Base-by-base conservation (phyloP, 495 filamentous ascomycete species). In the Lasiosphaeria ovina region DNA sequence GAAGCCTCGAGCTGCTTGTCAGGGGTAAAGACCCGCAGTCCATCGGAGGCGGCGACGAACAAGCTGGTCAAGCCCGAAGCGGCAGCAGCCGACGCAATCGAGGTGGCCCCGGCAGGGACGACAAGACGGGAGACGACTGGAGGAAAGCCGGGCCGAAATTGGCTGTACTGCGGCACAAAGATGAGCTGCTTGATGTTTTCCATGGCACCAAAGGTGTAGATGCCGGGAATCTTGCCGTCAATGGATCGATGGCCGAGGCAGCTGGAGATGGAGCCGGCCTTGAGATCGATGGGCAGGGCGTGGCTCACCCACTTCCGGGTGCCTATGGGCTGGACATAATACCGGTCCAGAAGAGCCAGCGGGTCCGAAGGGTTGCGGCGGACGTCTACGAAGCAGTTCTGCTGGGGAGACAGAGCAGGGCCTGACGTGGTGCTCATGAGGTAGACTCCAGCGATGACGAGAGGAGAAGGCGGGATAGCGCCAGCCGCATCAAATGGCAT, bases 361-460 rank as follows among this genome's bases (percentile, higher is more conserved):
- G 42, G 6, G 42, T 45, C 42, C 42, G 42, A 45, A 6, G 42
- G 42, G 42, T 45, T 45, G 42, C 42, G 42, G 42, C 42, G 42
- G 42, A 45, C 42, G 42, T 45, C 42, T 10, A 45, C 42, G 42
- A 45, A 45, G 42, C 42, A 45, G 42, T 45, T 45, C 42, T 45
- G 42, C 42, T 45, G 42, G 12, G 42, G 42, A 45, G 42, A 45
- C 42, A 45, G 11, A n/a, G 42, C 42, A 14, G 42, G 42, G 42
- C 42, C 42, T 14, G 42, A 45, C 11, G 12, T 14, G 42, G 42
- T 45, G 42, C 42, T 45, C 42, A 45, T 45, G 11, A 45, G 42
- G 12, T 45, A 45, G 42, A 45, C 6, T 3, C 42, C 42, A 45
- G 5, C 42, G 11, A 45, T 45, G 42, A 45, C 12, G 42, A 45